Evolutionary conservation across 108 stramenopile species (phyloP), one percentile per base, ranked within the genome.

Genomic region (Fragilariopsis cylindrus): DNA sequence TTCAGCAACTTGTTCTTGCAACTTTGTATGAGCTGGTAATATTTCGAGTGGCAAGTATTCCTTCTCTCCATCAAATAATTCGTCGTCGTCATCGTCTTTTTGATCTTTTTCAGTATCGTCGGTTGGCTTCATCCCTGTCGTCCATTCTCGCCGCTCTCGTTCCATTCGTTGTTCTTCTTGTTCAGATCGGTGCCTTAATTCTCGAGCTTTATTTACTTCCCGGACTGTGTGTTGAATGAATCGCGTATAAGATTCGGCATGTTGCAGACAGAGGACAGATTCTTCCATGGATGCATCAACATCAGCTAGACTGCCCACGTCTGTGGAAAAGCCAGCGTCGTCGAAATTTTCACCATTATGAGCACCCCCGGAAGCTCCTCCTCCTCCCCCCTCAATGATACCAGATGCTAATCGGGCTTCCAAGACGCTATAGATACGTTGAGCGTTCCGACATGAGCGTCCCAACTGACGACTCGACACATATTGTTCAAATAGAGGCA

Each of bases 211-310:
- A 66, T 85, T 82, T 56, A 92, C 87, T 73, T 95, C 92, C 19
- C 80, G 73, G 19, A 87, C 88, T 7, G 92, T 85, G 77, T 95
- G 92, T 16, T 85, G 84, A 43, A 97, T 76, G 75, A 97, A 97
- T 18, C 96, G 81, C 69, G 88, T 88, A 76, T 95, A 97, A 50
- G 92, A 92, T 88, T 97, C 96, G 18, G 93, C 92, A 77, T 95
- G 93, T 78, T 97, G 96, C 81, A 96, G 77, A 44, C 92, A 75
- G 57, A 94, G 68, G 13, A 94, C 96, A 48, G 88, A 85, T 84
- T 96, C 96, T 71, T 97, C 94, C 91, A 97, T 83, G 30, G 90
- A 79, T 6, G 87, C 89, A 73, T 97, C 93, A 48, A 94, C 88
- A 80, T 97, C 90, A n/a, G 85, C 81, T 60, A 95, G 65, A 53